Conservation (phyloP, 2,329 filamentous ascomycete genomes). For the Periconia digitata region DNA sequence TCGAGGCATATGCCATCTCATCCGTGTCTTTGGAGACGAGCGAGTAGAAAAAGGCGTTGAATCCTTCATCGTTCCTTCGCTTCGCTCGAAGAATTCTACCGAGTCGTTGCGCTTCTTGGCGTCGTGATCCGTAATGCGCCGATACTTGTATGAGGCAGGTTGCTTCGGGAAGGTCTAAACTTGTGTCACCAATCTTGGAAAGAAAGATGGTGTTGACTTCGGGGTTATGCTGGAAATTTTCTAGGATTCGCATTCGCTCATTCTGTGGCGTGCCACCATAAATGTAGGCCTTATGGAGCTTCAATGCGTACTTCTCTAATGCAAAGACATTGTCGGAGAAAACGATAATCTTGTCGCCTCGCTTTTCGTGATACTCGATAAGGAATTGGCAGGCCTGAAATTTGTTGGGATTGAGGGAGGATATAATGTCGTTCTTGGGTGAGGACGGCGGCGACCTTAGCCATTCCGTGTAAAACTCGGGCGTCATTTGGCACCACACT, state of each 20-base stretch:
- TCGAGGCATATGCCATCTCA: conserved; percentile 97
- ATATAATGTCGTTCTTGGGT: conserved; percentile 70
- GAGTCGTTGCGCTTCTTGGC: conserved; percentile 92
- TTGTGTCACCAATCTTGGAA: conserved; percentile 97
- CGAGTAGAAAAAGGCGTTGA: conserved; percentile 99
- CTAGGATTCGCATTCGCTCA: conserved; percentile 83
- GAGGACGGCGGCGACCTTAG: conserved; percentile 63
- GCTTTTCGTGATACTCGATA: conserved; percentile 95
- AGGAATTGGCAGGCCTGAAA: conserved; percentile 97
- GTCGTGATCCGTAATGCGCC: conserved; percentile 93
- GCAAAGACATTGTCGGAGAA: conserved; percentile 98
- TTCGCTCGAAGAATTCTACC: conserved; percentile 94
- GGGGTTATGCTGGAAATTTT: conserved; percentile 94
- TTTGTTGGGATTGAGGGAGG: conserved; percentile 97
- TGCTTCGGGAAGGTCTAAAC: conserved; percentile 93
- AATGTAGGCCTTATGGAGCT: conserved; percentile 84
- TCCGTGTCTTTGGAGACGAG: conserved; percentile 96
- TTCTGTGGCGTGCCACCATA: conserved; percentile 84
- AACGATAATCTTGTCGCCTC: conserved; percentile 97
- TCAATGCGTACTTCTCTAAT: conserved; percentile 79
- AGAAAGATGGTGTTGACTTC: conserved; percentile 90
- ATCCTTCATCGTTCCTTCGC: conserved; percentile 93
- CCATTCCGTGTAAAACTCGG: conserved; percentile 96
- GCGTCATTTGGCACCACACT: conserved; percentile 99
- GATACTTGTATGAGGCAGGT: conserved; percentile 97